These are phyloP conservation scores for Globisporangium uncinulatum DNA, from an alignment of 352 stramenopile genomes.

Conservation along the genomic window DNA sequence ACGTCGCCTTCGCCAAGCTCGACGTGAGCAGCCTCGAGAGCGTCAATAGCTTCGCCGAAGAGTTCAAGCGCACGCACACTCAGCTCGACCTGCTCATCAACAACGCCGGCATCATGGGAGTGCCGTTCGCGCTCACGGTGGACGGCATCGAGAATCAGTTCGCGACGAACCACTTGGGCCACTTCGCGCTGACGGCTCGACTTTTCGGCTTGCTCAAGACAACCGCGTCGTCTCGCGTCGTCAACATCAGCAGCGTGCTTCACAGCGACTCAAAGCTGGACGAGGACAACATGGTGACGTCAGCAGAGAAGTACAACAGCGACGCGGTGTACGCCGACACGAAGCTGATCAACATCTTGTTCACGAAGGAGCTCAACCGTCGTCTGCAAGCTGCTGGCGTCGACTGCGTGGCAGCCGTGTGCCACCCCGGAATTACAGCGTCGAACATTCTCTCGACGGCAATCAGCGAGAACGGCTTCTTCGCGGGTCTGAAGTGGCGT, in stretches of 20 bases:
- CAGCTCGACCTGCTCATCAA: no score
- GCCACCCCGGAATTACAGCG: slow-evolving; percentile 29
- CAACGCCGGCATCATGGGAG: no score
- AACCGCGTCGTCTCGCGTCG: slow-evolving; percentile 18
- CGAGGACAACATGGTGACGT: slow-evolving; percentile 7
- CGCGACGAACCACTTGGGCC: no score
- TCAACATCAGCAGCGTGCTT: slow-evolving; percentile 29
- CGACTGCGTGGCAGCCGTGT: slow-evolving; percentile 15
- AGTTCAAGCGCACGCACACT: no score
- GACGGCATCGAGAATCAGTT: slow-evolving; percentile 42
- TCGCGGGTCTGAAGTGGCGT: slow-evolving; percentile 19
- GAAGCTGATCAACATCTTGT: slow-evolving; percentile 59
- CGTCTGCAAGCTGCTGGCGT: slow-evolving; percentile 22
- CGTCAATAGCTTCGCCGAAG: slow-evolving; percentile 14
- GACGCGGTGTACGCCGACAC: slow-evolving; percentile 34
- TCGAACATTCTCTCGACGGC: slow-evolving; percentile 23
- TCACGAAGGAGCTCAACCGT: slow-evolving; percentile 55
- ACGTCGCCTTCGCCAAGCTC: slow-evolving; percentile 18
- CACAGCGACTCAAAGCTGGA: slow-evolving; percentile 19
- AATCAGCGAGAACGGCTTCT: no score
- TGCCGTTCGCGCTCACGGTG: no score
- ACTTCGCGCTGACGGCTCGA: slow-evolving; percentile 40
- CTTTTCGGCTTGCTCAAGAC: slow-evolving; percentile 30
- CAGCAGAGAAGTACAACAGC: slow-evolving; percentile 4
- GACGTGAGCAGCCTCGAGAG: slow-evolving; percentile 19